Evolutionary conservation across 2,329 filamentous ascomycete species (phyloP), one percentile per base, ranked within the genome.

Genomic region (Alternaria sp.): DNA sequence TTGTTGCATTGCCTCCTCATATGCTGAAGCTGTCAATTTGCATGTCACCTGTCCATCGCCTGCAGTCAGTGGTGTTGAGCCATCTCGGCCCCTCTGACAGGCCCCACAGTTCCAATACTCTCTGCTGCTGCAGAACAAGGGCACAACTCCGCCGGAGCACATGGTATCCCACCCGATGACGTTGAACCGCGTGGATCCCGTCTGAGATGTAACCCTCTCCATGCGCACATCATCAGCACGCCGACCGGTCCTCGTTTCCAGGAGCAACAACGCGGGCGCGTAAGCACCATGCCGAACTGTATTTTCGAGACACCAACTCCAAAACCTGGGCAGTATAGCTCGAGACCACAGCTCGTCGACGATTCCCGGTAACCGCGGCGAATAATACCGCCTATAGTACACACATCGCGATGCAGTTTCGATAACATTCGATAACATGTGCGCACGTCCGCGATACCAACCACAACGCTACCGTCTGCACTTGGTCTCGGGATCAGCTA

Each of bases 101-200:
- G 45, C 49, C 45, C 61, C 57, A 49, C 61, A 44, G 40, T 62
- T 61, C 51, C 57, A 54, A 64, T 55, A 52, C 54, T 52, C 43
- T 28, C 54, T 54, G 15, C 50, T 28, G 57, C 56, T 32, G 61
- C 52, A 61, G 23, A 57, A 52, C 30, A 36, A 36, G 49, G 49
- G 30, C 30, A 51, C 17, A 19, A 52, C 49, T 52, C 49, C 19
- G 30, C 19, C 47, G 28, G 40, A 56, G 32, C 61, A 54, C 57
- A 54, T 55, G 56, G 49, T 36, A 56, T 51, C 61, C 52, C 45
- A 40, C 46, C 47, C 46, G 15, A 66, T 66, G 64, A 66, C 64
- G 62, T 64, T 40, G 19, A 47, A 36, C 26, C 44, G 44, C 44
- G 51, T 55, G 50, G 36, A 59, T 47, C 51, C 28, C 19, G 57